Conservation (phyloP, 75 land plant species). For the Picea sitchensis region DNA sequence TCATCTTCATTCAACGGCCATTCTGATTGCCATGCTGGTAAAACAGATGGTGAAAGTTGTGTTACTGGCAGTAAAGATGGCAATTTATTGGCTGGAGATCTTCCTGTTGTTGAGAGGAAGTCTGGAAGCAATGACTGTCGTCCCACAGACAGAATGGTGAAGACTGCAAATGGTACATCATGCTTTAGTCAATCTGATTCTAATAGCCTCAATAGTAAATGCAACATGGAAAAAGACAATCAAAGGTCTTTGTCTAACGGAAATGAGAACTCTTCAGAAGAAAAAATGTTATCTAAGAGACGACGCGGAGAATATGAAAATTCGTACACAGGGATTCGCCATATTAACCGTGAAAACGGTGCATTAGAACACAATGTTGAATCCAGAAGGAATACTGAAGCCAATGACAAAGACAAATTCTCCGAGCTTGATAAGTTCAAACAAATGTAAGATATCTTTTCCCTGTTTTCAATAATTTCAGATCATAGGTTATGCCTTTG, state of each 20-base stretch:
- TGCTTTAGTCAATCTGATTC: background rate
- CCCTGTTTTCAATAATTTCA: background rate
- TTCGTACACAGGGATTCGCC: background rate
- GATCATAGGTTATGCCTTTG: background rate
- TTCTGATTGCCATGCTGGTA: background rate
- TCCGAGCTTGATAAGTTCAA: constrained; percentile 29
- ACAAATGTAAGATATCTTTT: constrained; percentile 30
- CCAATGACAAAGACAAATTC: background rate
- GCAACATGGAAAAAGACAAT: background rate
- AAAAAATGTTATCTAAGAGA: background rate
- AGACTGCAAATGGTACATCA: background rate
- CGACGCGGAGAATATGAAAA: constrained; percentile 23
- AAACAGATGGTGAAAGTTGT: background rate
- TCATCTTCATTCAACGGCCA: background rate
- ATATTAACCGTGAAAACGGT: constrained; percentile 12
- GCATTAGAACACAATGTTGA: constrained; percentile 13
- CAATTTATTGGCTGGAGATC: background rate
- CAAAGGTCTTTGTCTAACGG: background rate
- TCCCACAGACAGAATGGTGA: background rate
- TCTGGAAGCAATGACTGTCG: background rate
- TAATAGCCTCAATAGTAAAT: background rate
- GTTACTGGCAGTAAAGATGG: background rate
- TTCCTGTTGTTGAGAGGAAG: background rate
- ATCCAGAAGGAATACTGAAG: background rate
- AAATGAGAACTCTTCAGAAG: background rate